Evolutionary conservation across 306 rosid species (phyloP), one percentile per base, ranked within the genome.

Genomic region (Ziziphus jujuba): DNA sequence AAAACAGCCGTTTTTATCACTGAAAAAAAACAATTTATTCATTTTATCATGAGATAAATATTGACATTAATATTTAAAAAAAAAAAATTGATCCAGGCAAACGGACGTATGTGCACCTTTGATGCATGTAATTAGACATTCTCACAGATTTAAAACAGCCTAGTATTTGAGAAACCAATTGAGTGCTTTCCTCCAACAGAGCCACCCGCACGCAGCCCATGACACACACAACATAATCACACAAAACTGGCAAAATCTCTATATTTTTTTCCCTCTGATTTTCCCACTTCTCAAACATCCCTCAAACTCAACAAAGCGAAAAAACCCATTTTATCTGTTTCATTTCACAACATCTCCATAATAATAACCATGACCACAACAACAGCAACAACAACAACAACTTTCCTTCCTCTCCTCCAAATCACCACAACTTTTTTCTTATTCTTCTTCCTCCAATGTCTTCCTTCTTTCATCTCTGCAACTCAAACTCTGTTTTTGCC

Each of bases 401-500:
- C 53, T 51, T 10, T 10, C 45, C 19, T 59, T 36, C 34, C n/a
- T 6, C 40, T 43, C 62, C 57, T 38, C 9, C 59, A 14, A 31
- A 38, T 20, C 75, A 28, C 43, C 77, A 73, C 82, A 60, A 73
- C 56, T 31, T 52, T 53, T 59, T 71, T 66, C 53, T 67, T 25
- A 61, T 34, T 35, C 71, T 50, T 33, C 64, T 35, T 38, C 62
- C 57, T 63, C 34, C 34, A 81, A 80, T 79, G 56, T 67, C 59
- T 58, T 33, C 52, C 53, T 70, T 65, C 57, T 45, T 71, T 54
- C 15, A 67, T 55, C 59, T 28, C 28, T 73, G 35, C 69, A 66
- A 60, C 74, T 33, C 21, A 66, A 16, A 52, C 66, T n/a, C 71
- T 87, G 49, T 7, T 89, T 33, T 33, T 91, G 38, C 85, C 97